A percentile compares a stretch with the other conserved stretches of the same genome.
These are phyloP conservation scores for Musa troglodytarum DNA, from an alignment of 176 grass and related monocot genomes.

Conservation along the genomic window DNA sequence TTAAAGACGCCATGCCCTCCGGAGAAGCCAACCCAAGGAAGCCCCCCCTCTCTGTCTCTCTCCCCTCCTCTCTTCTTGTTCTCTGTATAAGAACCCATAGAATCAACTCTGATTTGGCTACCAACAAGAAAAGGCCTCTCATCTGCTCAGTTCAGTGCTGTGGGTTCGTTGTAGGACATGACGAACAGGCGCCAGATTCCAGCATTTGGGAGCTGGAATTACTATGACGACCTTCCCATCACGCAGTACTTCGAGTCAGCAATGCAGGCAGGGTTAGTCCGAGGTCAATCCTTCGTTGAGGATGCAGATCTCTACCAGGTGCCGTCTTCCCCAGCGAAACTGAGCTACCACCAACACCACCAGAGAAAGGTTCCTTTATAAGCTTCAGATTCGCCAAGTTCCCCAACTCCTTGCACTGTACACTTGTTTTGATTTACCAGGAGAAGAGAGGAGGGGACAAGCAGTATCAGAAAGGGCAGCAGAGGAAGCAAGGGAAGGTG, in stretches of 20 bases:
- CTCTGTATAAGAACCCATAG: no score
- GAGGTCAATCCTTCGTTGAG: background rate
- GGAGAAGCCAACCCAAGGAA: no score
- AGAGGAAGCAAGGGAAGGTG: background rate
- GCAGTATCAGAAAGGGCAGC: background rate
- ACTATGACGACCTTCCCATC: conserved; percentile 33
- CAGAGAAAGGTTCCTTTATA: conserved; percentile 21
- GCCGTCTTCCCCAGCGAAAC: conserved; percentile 1
- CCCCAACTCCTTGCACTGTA: background rate
- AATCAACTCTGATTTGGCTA: no score
- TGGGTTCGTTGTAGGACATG: background rate
- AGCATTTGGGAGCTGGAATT: conserved; percentile 35
- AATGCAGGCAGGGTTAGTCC: conserved; percentile 25
- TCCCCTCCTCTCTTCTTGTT: no score
- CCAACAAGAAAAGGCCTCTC: no score
- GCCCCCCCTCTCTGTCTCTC: no score
- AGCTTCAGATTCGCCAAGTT: background rate
- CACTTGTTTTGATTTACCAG: background rate
- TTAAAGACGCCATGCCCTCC: no score
- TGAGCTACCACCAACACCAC: conserved; percentile 10
- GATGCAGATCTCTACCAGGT: background rate
- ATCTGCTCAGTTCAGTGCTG: no score
- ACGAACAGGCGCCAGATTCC: background rate
- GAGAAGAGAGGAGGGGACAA: conserved; percentile 23
- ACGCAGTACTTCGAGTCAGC: conserved; percentile 21